Conservation (phyloP, 1,284 basidiomycete genomes). For the Ceratobasidium sp. region DNA sequence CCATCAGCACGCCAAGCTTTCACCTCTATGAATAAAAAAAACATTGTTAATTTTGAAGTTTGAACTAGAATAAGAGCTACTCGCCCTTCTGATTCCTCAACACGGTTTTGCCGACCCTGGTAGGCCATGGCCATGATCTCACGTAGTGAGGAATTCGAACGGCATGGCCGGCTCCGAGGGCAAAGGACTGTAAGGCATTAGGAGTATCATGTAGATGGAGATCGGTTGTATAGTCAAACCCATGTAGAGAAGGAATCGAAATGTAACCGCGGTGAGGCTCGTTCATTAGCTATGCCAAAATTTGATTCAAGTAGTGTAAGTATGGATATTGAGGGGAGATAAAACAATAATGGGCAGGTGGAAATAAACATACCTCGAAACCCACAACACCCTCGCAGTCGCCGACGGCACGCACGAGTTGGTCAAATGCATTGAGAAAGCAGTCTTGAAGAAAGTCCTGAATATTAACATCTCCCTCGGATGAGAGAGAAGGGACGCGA, state of each 20-base stretch:
- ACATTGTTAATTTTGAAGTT: not conserved
- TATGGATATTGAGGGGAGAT: not conserved
- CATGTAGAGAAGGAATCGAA: conserved; percentile 81
- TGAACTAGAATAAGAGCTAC: not conserved
- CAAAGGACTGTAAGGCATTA: conserved; percentile 85
- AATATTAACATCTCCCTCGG: conserved; percentile 64
- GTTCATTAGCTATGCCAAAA: conserved; percentile 86
- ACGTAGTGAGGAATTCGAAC: conserved; percentile 78
- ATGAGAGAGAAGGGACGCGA: conserved; percentile 54
- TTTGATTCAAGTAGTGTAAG: not conserved
- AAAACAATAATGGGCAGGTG: not conserved
- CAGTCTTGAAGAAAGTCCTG: conserved; percentile 86
- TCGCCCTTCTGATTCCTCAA: conserved; percentile 69
- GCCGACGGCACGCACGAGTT: conserved; percentile 74
- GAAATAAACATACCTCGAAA: conserved; percentile 74
- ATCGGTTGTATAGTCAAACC: conserved; percentile 94
- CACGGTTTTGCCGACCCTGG: conserved; percentile 65
- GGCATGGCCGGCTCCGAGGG: conserved; percentile 81
- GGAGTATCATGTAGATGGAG: conserved; percentile 87
- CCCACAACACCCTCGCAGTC: conserved; percentile 85
- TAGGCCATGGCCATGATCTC: conserved; percentile 87
- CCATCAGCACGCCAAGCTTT: conserved; percentile 71
- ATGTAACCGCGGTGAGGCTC: conserved; percentile 96
- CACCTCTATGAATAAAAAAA: not conserved
- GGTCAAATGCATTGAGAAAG: conserved; percentile 82